Conservation (phyloP, 306 rosid genomes). For the Herpetospermum pedunculosum region DNA sequence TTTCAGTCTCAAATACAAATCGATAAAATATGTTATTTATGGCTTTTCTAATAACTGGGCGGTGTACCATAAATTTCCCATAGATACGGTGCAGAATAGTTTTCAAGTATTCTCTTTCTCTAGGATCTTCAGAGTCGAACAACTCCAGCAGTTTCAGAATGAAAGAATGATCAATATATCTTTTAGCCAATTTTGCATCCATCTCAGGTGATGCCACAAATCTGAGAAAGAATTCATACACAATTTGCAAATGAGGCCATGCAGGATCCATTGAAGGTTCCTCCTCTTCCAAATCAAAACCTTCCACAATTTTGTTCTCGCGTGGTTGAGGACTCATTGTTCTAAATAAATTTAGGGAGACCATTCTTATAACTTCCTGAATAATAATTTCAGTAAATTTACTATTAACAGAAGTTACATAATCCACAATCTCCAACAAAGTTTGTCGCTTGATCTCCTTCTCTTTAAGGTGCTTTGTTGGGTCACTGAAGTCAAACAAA, state of each 20-base stretch:
- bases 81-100: conserved; percentile 59
- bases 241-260: conserved; percentile 81
- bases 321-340: conserved; percentile 60
- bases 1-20: conserved; percentile 54
- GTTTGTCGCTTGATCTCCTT: conserved; percentile 64
- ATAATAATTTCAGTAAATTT: conserved; percentile 49
- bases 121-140: conserved; percentile 66
- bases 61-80: conserved; percentile 64
- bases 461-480: conserved; percentile 50
- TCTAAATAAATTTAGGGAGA: conserved; percentile 57
- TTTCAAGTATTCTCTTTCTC: conserved; percentile 64
- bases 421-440: conserved; percentile 60
- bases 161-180: conserved; percentile 52
- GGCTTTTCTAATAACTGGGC: conserved; percentile 67
- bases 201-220: conserved; percentile 66
- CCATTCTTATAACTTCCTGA: conserved; percentile 60
- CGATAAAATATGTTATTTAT: conserved; percentile 54
- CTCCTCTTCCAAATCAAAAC: conserved; percentile 74
- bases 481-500: conserved; percentile 66
- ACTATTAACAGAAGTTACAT: conserved; percentile 46
- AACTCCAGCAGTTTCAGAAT: conserved; percentile 56
- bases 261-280: conserved; percentile 77
- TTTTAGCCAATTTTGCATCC: conserved; percentile 67
- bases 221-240: conserved; percentile 59
- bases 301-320: conserved; percentile 46